Percentiles rank a stretch among this genome's conserved stretches.
Evolutionary conservation across 1,284 basidiomycete species (phyloP).

Genomic region (Malassezia furfur): DNA sequence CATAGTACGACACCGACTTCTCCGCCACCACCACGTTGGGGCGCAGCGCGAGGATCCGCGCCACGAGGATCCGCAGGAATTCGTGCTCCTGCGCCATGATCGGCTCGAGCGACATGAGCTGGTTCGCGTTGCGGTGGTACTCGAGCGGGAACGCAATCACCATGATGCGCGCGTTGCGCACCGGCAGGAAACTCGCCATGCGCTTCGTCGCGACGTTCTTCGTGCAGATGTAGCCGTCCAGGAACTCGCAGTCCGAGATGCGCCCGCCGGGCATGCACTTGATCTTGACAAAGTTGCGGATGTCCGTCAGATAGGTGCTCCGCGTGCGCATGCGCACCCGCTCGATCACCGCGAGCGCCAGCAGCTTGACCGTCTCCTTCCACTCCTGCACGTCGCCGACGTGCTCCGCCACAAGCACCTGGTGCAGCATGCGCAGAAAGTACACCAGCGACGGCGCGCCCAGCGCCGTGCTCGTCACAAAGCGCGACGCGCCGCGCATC

Average conservation of each 20-base stretch:
- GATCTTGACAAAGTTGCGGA: slow-evolving; percentile 90
- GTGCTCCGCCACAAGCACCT: slow-evolving; percentile 28
- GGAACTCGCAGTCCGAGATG: slow-evolving; percentile 86
- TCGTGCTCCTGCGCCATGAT: slow-evolving; percentile 89
- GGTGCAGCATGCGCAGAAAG: slow-evolving; percentile 36
- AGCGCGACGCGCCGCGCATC: slow-evolving; percentile 18
- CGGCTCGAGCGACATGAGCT: slow-evolving; percentile 86
- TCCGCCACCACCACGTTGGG: slow-evolving; percentile 89
- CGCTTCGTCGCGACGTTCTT: slow-evolving; percentile 94
- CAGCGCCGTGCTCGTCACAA: slow-evolving; percentile 18
- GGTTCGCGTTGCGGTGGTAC: slow-evolving; percentile 76
- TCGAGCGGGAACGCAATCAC: slow-evolving; percentile 90
- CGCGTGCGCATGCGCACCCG: slow-evolving; percentile 48
- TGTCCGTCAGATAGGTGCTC: slow-evolving; percentile 73
- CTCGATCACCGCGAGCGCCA: slow-evolving; percentile 34
- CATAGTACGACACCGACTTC: slow-evolving; percentile 80
- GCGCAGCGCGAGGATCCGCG: slow-evolving; percentile 75
- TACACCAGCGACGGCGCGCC: slow-evolving; percentile 20
- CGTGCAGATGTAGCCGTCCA: slow-evolving; percentile 91
- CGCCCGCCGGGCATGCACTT: slow-evolving; percentile 94
- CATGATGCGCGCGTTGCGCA: slow-evolving; percentile 80
- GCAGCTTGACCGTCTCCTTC: slow-evolving; percentile 34
- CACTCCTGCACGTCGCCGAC: slow-evolving; percentile 30
- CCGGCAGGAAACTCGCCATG: slow-evolving; percentile 53
- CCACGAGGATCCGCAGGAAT: slow-evolving; percentile 78